phyloP scores from a whole-genome alignment of 768 basidiomycete genomes.

The Mycena leptocephala region DNA sequence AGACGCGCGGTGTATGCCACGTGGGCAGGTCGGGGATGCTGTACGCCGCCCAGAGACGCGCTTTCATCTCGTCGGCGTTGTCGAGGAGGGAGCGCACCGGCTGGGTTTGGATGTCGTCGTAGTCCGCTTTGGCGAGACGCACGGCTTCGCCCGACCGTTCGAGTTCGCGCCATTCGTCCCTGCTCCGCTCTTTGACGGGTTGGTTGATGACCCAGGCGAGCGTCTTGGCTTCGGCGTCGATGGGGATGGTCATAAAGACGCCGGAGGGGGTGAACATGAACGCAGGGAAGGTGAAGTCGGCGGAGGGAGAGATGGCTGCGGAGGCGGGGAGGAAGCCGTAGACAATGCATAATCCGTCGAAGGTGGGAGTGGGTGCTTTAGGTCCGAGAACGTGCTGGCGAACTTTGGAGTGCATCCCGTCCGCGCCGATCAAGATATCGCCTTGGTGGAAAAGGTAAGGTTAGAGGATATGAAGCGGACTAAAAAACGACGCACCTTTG shows the following conservation, averaged over 20 bases:
- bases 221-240: too few species aligned
- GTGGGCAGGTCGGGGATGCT: neutral
- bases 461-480: too few species aligned
- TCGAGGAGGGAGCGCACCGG: too few species aligned
- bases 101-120: too few species aligned
- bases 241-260: neutral
- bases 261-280: neutral
- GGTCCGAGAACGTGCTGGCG: neutral
- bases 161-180: too few species aligned
- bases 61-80: neutral
- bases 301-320: neutral
- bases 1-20: neutral
- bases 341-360: neutral
- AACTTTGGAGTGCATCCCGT: neutral
- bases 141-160: too few species aligned
- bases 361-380: neutral
- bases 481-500: too few species aligned
- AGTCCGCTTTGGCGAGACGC: too few species aligned
- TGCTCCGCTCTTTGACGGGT: too few species aligned
- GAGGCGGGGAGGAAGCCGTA: neutral
- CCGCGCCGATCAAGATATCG: neutral
- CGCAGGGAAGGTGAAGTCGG: neutral
- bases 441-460: neutral
- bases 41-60: too few species aligned
- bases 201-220: too few species aligned